Evolutionary conservation across 2,329 filamentous ascomycete genomes (phyloP).

Genomic region (Lasiodiplodia citricola): DNA sequence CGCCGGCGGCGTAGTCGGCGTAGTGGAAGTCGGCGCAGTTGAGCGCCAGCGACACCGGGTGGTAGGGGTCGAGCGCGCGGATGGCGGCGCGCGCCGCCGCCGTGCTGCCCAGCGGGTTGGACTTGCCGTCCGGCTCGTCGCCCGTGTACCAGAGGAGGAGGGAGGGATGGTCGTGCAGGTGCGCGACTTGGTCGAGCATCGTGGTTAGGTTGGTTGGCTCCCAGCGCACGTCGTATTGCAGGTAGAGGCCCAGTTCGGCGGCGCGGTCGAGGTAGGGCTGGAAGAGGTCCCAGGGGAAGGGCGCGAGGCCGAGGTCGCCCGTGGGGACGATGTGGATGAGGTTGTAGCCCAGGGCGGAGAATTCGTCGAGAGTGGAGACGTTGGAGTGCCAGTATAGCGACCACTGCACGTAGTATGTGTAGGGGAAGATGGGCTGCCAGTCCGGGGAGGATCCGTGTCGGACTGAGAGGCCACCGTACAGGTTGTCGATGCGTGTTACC

Average conservation of each 20-base stretch:
- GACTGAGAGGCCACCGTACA: conserved; percentile 51
- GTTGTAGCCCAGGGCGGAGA: conserved; percentile 48
- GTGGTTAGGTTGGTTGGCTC: conserved; percentile 42
- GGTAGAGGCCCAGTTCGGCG: conserved; percentile 48
- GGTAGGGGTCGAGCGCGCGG: conserved; percentile 62
- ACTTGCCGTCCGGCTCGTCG: conserved; percentile 63
- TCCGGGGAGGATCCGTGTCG: conserved; percentile 31
- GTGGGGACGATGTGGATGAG: conserved; percentile 52
- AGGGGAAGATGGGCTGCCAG: conserved; percentile 48
- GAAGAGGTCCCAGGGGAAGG: conserved; percentile 20
- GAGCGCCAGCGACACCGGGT: conserved; percentile 63
- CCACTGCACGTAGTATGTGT: conserved; percentile 54
- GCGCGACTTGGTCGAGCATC: conserved; percentile 46
- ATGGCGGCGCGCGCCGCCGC: conserved; percentile 52
- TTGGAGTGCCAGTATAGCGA: conserved; percentile 32
- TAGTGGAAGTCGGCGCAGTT: conserved; percentile 70
- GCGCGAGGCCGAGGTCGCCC: conserved; percentile 34
- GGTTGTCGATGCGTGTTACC: conserved; percentile 54
- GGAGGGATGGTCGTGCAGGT: conserved; percentile 40
- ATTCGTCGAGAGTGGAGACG: not conserved
- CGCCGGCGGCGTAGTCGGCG: conserved; percentile 57
- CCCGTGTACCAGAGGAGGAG: conserved; percentile 57
- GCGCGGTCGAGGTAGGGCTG: conserved; percentile 46
- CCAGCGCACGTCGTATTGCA: conserved; percentile 53
- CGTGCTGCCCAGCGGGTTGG: conserved; percentile 59